Conservation (phyloP, 2,329 filamentous ascomycete species). For the Venturiaceae sp. region DNA sequence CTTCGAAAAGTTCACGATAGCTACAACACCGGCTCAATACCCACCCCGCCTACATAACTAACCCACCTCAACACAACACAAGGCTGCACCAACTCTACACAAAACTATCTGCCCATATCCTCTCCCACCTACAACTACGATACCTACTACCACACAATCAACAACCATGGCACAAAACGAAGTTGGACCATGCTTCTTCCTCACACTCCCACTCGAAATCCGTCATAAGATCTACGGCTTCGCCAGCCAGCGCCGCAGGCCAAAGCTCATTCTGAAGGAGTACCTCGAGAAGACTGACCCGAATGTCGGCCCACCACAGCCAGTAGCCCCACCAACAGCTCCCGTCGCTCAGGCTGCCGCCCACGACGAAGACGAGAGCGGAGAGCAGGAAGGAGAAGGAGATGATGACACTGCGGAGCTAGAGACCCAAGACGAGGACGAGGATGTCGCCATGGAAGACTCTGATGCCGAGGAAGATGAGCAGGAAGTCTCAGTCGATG, state of each 20-base stretch:
- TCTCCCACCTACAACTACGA: not conserved
- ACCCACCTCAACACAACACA: not conserved
- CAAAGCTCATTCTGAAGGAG: slow-evolving; percentile 5
- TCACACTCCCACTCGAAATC: slow-evolving; percentile 3
- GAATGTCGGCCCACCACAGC: not conserved
- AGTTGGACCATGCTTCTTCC: not conserved
- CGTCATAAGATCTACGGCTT: slow-evolving; percentile 3
- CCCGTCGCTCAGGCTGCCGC: not conserved
- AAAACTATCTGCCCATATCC: not conserved
- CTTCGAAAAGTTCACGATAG: not conserved
- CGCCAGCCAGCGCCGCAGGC: not conserved
- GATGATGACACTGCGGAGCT: not conserved
- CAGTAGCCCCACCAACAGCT: not conserved
- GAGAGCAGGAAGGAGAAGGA: not conserved
- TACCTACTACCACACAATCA: not conserved
- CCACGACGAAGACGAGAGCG: not conserved
- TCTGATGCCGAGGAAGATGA: not conserved
- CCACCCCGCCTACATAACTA: not conserved
- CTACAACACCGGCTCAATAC: too few species aligned
- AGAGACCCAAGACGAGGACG: not conserved
- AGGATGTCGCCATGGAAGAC: slow-evolving; percentile 1
- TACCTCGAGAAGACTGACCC: slow-evolving; percentile 4
- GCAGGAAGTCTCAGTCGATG: not conserved
- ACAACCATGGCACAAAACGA: not conserved
- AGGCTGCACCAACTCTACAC: not conserved